Percentiles rank a stretch among this genome's conserved stretches.
Conservation (phyloP, 1,284 basidiomycete species). For the Schizophyllum amplum region DNA sequence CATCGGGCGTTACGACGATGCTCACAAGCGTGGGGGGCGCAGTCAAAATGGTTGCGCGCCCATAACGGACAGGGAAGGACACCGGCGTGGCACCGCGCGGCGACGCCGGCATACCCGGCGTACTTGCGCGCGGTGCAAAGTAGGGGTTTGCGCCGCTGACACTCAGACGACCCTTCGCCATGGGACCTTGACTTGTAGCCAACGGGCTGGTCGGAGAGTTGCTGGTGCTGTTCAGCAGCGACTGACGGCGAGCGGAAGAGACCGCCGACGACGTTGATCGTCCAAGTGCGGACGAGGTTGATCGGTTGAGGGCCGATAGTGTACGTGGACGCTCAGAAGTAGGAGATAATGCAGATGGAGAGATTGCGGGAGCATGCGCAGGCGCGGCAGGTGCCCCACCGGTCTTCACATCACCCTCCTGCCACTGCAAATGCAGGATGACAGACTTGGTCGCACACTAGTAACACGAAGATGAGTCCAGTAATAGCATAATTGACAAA, state of each 20-base stretch:
- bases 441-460: constrained; percentile 86
- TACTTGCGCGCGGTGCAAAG: constrained; percentile 1
- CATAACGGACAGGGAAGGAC: constrained; percentile 43
- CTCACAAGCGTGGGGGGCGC: constrained; percentile 74
- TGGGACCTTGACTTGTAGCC: neutral
- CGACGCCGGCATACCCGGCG: neutral
- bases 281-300: neutral
- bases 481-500: neutral
- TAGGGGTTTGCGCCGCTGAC: neutral
- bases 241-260: neutral
- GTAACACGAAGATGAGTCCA: neutral
- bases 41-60: constrained; percentile 64
- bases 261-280: neutral
- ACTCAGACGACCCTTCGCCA: neutral
- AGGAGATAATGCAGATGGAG: neutral
- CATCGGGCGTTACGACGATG: constrained; percentile 75
- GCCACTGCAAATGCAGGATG: constrained; percentile 85
- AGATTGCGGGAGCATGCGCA: neutral
- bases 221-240: neutral
- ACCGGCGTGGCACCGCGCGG: neutral
- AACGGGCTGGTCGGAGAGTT: neutral
- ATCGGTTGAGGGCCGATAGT: neutral
- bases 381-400: constrained; percentile 6
- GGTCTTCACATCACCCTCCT: constrained; percentile 47
- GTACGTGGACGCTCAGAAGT: neutral